phyloP scores from a whole-genome alignment of 352 stramenopile species.

The Phytophthora nicotianae region DNA sequence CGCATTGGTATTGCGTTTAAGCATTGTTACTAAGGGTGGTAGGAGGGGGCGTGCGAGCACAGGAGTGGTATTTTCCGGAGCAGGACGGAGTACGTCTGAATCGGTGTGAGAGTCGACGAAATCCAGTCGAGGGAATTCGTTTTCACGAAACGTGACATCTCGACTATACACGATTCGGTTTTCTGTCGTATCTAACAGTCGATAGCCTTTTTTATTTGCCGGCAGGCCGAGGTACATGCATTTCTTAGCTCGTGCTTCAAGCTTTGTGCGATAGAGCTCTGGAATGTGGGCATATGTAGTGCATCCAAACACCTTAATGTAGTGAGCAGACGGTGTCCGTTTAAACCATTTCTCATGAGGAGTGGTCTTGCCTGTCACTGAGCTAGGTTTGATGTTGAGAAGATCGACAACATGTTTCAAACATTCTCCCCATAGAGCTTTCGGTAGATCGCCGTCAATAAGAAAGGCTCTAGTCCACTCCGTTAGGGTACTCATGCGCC shows the following conservation, averaged over 20 bases:
- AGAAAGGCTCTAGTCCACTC: not conserved
- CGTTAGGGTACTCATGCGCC: not conserved
- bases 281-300: not conserved
- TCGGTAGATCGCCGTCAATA: not conserved
- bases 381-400: not conserved
- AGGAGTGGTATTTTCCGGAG: not conserved
- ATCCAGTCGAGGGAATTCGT: constrained; percentile 1
- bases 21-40: constrained; percentile 5
- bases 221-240: constrained; percentile 13
- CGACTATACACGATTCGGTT: constrained; percentile 13
- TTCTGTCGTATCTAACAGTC: constrained; percentile 1
- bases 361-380: not conserved
- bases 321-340: not conserved
- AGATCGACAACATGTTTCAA: not conserved
- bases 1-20: constrained; percentile 1
- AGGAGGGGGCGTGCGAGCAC: not conserved
- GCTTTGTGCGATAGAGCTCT: not conserved
- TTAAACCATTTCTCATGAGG: not conserved
- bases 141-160: constrained; percentile 6
- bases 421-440: not conserved
- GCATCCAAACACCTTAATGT: not conserved
- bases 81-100: not conserved
- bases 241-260: constrained; percentile 1
- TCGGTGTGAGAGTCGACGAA: not conserved
- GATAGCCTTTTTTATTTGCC: not conserved